Evolutionary conservation across 2,329 filamentous ascomycete species (phyloP), one percentile per base, ranked within the genome.

Genomic region (Penicillium carneum): DNA sequence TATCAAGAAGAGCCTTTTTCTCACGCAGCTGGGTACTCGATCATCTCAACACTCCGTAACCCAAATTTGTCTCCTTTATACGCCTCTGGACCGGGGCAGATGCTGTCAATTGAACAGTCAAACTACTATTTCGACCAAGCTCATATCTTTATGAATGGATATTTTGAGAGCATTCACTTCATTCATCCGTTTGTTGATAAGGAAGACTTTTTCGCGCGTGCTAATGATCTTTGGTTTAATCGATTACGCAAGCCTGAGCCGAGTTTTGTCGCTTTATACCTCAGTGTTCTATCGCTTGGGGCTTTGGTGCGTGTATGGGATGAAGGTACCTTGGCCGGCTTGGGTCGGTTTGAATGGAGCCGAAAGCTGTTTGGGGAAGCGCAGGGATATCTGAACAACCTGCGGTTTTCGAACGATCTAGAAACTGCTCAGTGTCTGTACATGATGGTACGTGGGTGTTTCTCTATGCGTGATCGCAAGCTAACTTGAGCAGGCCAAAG

Each of bases 111-210:
- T 29, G 69, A 72, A 12, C 71, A 70, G 4, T 72, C 73, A 11
- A 76, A 76, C n/a, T 78, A 76, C 57, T 77, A 81, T 47, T 80
- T 80, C 52, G 76, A 78, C 1, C 78, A 83, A 46, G 81, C 80
- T 7, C 78, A 80, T 59, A 67, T 76, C 1, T 83, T 84, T 36
- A 72, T 83, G 52, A 78, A 81, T 61, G 77, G 76, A 12, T 83
- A 82, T 70, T 83, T 84, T 56, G 77, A 80, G 12, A 82, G 80
- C 36, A 76, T 83, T 5, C 81, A 83, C 62, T 80, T 80, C 57
- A 77, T 83, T 12, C 80, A 83, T 39, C 81, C 81, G 0, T 76
- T 83, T 3, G 76, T 83, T 20, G 81, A 83, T 52, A 82, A 82
- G 67, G 74, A 78, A 8, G 70, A 74, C 20, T 83, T 83, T 38